phyloP scores from a whole-genome alignment of 139 green algal genomes.

The Chlorella sp. region DNA sequence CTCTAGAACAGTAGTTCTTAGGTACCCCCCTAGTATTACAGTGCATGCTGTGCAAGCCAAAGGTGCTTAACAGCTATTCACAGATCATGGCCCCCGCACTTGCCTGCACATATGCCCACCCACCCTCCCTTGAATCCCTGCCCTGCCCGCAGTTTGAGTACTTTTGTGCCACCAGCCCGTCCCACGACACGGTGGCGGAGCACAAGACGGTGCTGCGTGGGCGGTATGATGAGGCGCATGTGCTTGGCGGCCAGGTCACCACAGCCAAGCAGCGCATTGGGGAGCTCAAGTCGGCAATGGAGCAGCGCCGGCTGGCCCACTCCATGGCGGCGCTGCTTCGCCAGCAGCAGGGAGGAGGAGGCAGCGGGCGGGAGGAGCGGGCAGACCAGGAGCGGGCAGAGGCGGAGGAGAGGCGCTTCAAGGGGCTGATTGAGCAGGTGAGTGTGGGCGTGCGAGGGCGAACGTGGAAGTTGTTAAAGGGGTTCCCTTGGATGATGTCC shows the following conservation, averaged over 20 bases:
- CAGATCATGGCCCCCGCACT: neutral
- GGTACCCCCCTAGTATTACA: too few relatives aligned
- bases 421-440: constrained; percentile 43
- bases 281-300: constrained; percentile 71
- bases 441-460: neutral
- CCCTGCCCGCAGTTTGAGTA: constrained; percentile 70
- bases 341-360: neutral
- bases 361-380: neutral
- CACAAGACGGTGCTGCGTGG: constrained; percentile 84
- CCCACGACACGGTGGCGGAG: constrained; percentile 85
- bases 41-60: neutral
- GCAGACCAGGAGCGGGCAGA: constrained; percentile 35
- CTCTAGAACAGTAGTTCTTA: too few relatives aligned
- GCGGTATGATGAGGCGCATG: constrained; percentile 86
- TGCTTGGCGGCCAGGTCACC: constrained; percentile 53
- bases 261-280: constrained; percentile 63
- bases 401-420: constrained; percentile 63
- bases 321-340: constrained; percentile 45
- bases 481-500: neutral
- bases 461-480: too few relatives aligned
- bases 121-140: neutral
- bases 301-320: constrained; percentile 74
- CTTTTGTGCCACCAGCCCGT: constrained; percentile 83
- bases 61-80: neutral
- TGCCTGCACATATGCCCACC: neutral